Percentiles rank a stretch among this genome's conserved stretches.
These are phyloP conservation scores for Vigna nakashimae DNA, from an alignment of 306 rosid genomes.

Conservation along the genomic window DNA sequence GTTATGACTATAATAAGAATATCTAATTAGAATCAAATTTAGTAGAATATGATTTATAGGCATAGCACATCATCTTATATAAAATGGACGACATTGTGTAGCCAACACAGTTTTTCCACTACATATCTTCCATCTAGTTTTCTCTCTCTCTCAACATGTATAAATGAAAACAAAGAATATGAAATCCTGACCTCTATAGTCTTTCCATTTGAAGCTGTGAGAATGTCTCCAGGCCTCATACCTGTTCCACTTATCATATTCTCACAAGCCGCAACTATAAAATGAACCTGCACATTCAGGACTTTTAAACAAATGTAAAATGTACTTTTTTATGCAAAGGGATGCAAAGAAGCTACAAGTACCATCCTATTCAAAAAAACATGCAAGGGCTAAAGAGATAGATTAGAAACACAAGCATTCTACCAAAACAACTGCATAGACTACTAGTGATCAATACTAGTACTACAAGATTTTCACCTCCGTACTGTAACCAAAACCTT, in stretches of 20 bases:
- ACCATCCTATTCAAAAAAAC: slow-evolving; percentile 13
- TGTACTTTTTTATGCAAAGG: not conserved
- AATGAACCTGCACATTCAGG: slow-evolving; percentile 77
- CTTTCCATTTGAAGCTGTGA: slow-evolving; percentile 99
- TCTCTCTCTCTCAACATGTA: not conserved
- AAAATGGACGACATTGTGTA: no score
- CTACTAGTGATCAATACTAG: not conserved
- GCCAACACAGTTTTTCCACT: no score
- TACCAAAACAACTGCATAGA: slow-evolving; percentile 5
- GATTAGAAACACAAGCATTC: slow-evolving; percentile 10
- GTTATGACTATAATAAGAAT: no score
- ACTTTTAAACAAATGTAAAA: slow-evolving; percentile 9
- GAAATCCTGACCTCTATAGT: slow-evolving; percentile 82
- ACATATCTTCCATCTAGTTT: no score
- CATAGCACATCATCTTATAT: no score
- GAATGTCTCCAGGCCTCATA: slow-evolving; percentile 96
- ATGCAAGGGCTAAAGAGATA: slow-evolving; percentile 4
- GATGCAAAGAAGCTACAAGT: not conserved
- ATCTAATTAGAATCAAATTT: no score
- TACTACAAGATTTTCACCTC: not conserved
- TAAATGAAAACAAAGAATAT: not conserved
- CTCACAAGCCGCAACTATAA: slow-evolving; percentile 98
- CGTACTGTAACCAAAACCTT: slow-evolving; percentile 11
- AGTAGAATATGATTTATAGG: no score
- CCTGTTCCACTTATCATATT: slow-evolving; percentile 99